phyloP scores from a whole-genome alignment of 2,329 filamentous ascomycete genomes.

The Lasiodiplodia sp. region DNA sequence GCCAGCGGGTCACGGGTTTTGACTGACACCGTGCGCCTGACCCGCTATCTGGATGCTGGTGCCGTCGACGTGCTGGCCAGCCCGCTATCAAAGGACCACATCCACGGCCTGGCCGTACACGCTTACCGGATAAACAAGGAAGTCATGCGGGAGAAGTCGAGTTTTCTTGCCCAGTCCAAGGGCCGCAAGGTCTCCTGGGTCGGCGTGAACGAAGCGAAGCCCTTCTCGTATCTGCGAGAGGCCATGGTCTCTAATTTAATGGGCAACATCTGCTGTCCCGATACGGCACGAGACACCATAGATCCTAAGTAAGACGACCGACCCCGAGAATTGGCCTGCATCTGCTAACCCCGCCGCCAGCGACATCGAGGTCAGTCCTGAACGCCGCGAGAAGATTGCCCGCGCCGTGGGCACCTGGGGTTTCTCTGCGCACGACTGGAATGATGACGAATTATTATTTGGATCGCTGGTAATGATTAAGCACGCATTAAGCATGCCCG shows the following conservation, averaged over 20 bases:
- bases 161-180: conserved; percentile 74
- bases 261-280: conserved; percentile 83
- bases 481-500: conserved; percentile 83
- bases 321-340: conserved; percentile 15
- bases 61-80: conserved; percentile 85
- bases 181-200: conserved; percentile 91
- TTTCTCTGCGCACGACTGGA: conserved; percentile 89
- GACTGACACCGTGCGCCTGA: conserved; percentile 63
- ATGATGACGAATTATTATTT: conserved; percentile 88
- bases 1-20: conserved; percentile 48
- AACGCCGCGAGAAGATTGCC: conserved; percentile 71
- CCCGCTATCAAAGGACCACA: conserved; percentile 75
- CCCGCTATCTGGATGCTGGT: conserved; percentile 82
- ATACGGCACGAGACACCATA: conserved; percentile 67
- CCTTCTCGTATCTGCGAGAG: conserved; percentile 88
- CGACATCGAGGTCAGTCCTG: conserved; percentile 71
- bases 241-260: conserved; percentile 93
- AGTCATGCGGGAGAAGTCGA: conserved; percentile 74
- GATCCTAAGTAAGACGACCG: conserved; percentile 62
- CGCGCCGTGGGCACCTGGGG: conserved; percentile 78
- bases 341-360: conserved; percentile 45
- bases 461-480: conserved; percentile 88
- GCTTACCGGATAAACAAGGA: conserved; percentile 84
- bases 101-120: conserved; percentile 80
- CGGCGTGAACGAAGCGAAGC: conserved; percentile 82